phyloP scores from a whole-genome alignment of 495 filamentous ascomycete species.

The Penicillium canescens region DNA sequence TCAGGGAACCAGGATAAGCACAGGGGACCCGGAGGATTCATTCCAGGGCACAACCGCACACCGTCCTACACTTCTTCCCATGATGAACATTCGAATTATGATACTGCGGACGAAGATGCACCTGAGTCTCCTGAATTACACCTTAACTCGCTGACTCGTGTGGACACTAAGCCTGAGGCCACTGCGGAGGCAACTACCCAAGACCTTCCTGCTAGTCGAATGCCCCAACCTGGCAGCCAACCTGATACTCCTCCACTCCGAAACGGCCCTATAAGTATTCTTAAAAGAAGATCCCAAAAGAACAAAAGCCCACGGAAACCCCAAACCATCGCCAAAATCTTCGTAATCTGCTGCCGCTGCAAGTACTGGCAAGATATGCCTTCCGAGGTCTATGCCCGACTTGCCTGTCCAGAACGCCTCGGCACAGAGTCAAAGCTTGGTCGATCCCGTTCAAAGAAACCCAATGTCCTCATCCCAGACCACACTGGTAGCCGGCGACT shows the following conservation, averaged over 20 bases:
- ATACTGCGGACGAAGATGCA: slow-evolving; percentile 39
- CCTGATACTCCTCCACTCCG: slow-evolving; percentile 1
- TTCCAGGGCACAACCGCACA: slow-evolving; percentile 12
- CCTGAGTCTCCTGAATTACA: slow-evolving; percentile 14
- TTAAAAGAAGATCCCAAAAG: slow-evolving; percentile 15
- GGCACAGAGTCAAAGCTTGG: slow-evolving; percentile 35
- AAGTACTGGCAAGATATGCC: slow-evolving; percentile 82
- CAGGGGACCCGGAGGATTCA: not conserved
- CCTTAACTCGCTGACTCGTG: not conserved
- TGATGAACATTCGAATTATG: slow-evolving; percentile 30
- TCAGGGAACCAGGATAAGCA: not conserved
- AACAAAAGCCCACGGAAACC: slow-evolving; percentile 22
- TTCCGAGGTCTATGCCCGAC: slow-evolving; percentile 70
- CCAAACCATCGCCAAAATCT: slow-evolving; percentile 67
- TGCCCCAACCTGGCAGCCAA: not conserved
- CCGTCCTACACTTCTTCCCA: slow-evolving; percentile 19
- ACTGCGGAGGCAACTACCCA: not conserved
- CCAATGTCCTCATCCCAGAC: slow-evolving; percentile 31
- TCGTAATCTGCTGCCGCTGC: slow-evolving; percentile 81
- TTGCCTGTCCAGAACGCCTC: slow-evolving; percentile 62
- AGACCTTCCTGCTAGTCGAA: not conserved
- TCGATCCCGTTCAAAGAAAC: slow-evolving; percentile 13
- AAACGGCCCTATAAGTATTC: slow-evolving; percentile 2
- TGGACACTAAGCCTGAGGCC: not conserved
- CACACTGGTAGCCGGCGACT: slow-evolving; percentile 9